Base-by-base conservation (phyloP, 805 yeast species). In the Wickerhamomyces ciferrii region DNA sequence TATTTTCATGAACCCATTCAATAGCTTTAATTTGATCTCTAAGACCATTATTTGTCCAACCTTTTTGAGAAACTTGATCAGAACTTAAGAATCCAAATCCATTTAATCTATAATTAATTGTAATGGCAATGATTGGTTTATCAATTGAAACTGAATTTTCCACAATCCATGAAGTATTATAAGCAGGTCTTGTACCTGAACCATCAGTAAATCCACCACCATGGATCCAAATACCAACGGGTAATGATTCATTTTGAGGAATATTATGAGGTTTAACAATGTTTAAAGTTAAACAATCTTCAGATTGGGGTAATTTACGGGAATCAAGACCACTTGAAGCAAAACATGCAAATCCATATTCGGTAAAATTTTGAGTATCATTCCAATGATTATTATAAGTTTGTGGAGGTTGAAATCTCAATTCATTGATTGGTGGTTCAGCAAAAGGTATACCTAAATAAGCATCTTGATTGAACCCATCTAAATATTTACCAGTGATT, bases 71-170 rank as follows among this genome's bases (percentile, higher is more conserved):
- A 8, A 58, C 50, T 8, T 54, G 58, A 11, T 49, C 31, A 11
- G 64, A 57, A 34, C 56, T 59, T 15, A 62, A 49, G 46, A 65
- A 70, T 9, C 74, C 74, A 38, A 63, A 59, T 11, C 61, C 63
- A 8, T 65, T 64, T 1, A 70, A 57, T 29, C 76, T 59, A 50
- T 67, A 71, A 49, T 68, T 70, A 43, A 69, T 48, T 14, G 65
- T 54, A 2, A 71, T 69, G 41, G 66, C 60, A 27, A 71, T 59
- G 47, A 55, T 40, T 25, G 59, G 60, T 41, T 51, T 48, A 1
- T 53, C 55, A 11, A 54, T 47, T 4, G 50, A 52, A n/a, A 47
- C 52, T 13, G 45, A 44, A 15, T 51, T 45, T 34, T 53, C 47
- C 4, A 53, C 52, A 24, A 53, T 47, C 45, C 46, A 54, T 2